Evolutionary conservation across 2,329 filamentous ascomycete species (phyloP).

Genomic region (Trichophyton verrucosum): DNA sequence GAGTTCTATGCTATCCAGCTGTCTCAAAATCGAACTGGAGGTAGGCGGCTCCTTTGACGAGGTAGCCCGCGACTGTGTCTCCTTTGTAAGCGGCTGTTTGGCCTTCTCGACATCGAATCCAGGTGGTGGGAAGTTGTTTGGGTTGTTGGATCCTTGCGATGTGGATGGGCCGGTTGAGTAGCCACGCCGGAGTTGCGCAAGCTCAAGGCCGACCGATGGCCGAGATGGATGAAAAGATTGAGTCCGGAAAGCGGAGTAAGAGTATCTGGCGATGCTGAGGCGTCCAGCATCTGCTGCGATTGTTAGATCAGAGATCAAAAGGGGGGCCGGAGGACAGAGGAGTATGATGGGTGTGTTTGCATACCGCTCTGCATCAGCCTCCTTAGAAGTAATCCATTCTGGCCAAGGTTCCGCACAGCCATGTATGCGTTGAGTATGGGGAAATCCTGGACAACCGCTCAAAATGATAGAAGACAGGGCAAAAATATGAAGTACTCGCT

Average conservation of each 20-base stretch:
- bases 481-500: background rate
- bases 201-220: slow-evolving; percentile 29
- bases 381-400: slow-evolving; percentile 2
- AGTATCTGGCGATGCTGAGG: background rate
- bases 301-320: background rate
- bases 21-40: slow-evolving; percentile 14
- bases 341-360: background rate
- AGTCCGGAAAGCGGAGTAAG: background rate
- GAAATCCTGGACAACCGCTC: background rate
- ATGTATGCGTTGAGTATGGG: background rate
- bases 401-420: slow-evolving; percentile 2
- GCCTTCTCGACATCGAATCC: slow-evolving; percentile 85
- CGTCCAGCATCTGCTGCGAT: background rate
- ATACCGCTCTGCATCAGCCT: slow-evolving; percentile 2
- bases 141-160: slow-evolving; percentile 33
- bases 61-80: background rate
- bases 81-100: slow-evolving; percentile 57
- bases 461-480: background rate
- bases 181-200: slow-evolving; percentile 30
- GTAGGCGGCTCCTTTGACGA: slow-evolving; percentile 24
- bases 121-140: slow-evolving; percentile 56
- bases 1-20: slow-evolving; percentile 15
- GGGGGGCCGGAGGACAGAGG: too few relatives aligned
- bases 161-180: slow-evolving; percentile 48
- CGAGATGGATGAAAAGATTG: background rate